Evolutionary conservation across 345 rosid genomes (phyloP).

Genomic region (Eucalyptus erythrocorys): DNA sequence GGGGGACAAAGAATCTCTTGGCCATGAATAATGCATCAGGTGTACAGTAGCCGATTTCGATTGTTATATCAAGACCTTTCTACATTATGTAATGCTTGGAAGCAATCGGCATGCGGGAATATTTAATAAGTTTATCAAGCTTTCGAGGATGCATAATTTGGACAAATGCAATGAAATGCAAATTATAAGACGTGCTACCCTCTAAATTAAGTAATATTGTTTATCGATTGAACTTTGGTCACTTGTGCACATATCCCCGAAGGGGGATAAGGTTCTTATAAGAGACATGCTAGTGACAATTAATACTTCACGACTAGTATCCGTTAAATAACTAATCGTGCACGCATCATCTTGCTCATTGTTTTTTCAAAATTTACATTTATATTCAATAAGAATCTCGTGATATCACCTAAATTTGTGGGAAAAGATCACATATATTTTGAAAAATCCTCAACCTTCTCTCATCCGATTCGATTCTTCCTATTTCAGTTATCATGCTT

Average conservation of each 20-base stretch:
- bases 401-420: not conserved
- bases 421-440: not conserved
- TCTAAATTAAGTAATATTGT: not conserved
- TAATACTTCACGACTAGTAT: not conserved
- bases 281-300: not conserved
- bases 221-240: not conserved
- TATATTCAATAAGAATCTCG: not conserved
- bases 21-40: not conserved
- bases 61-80: not conserved
- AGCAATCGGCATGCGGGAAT: not conserved
- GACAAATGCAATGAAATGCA: not conserved
- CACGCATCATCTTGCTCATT: not conserved
- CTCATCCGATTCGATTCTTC: not conserved
- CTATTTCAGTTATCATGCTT: not conserved
- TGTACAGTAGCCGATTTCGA: not conserved
- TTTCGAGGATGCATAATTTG: not conserved
- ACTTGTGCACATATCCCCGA: accelerated
- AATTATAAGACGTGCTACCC: not conserved
- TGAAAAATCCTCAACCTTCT: not conserved
- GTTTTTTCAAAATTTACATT: not conserved
- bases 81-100: not conserved
- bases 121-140: not conserved
- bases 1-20: not conserved
- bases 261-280: not conserved
- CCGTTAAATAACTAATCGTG: not conserved